Evolutionary conservation across 805 yeast genomes (phyloP).

Genomic region (Nakazawaea holstii): DNA sequence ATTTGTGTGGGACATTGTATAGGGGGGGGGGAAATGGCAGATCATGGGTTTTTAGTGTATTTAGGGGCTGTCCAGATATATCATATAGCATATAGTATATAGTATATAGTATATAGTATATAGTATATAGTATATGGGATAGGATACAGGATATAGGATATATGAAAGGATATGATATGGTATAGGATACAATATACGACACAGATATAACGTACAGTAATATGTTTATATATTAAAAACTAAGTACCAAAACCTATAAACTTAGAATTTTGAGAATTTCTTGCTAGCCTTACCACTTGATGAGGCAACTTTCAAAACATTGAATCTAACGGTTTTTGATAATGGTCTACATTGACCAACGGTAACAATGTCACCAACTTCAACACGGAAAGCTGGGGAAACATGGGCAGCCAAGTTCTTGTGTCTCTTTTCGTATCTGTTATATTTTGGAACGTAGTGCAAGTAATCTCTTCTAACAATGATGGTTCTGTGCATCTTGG

Average conservation of each 20-base stretch:
- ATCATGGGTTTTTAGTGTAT: too few relatives aligned
- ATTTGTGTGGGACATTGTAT: too few relatives aligned
- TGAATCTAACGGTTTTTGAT: constrained; percentile 99
- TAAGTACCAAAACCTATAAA: constrained; percentile 6
- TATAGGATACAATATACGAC: too few relatives aligned
- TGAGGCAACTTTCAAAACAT: constrained; percentile 93
- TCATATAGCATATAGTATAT: too few relatives aligned
- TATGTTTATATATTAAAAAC: constrained; percentile 4
- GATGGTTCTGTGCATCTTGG: constrained; percentile 99
- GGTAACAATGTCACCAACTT: constrained; percentile 97
- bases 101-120: too few relatives aligned
- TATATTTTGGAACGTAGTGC: constrained; percentile 99
- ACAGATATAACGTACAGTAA: constrained; percentile 1
- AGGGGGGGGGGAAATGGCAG: too few relatives aligned
- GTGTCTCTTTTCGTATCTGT: constrained; percentile 99
- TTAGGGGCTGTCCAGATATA: too few relatives aligned
- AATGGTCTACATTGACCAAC: constrained; percentile 99
- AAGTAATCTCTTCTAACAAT: constrained; percentile 99
- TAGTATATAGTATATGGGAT: too few relatives aligned
- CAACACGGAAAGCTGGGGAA: constrained; percentile 99
- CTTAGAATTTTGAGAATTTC: constrained; percentile 96
- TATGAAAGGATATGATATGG: too few relatives aligned
- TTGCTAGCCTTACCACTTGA: constrained; percentile 84
- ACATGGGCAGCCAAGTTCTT: constrained; percentile 99
- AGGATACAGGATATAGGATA: too few relatives aligned